These are phyloP conservation scores for Eimeria tenella DNA, from an alignment of 169 alveolate species.

Conservation along the genomic window DNA sequence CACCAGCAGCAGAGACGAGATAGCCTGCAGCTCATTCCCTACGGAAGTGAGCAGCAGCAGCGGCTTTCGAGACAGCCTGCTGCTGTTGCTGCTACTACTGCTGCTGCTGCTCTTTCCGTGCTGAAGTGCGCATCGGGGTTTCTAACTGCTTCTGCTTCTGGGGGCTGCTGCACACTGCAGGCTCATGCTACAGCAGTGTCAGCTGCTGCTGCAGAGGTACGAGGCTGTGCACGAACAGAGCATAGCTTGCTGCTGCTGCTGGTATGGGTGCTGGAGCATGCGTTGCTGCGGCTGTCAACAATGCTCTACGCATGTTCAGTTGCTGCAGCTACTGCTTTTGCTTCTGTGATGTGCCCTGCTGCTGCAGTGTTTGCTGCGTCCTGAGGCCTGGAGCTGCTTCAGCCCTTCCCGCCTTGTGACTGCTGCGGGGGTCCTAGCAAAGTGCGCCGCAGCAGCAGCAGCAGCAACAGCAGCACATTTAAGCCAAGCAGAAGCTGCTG, in stretches of 20 bases:
- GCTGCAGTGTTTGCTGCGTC: background rate
- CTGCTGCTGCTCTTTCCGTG: background rate
- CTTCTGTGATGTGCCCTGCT: slow-evolving; percentile 30
- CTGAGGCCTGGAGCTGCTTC: background rate
- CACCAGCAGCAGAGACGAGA: slow-evolving; percentile 3
- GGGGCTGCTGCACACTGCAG: background rate
- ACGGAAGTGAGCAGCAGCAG: slow-evolving; percentile 20
- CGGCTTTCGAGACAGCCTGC: slow-evolving; percentile 11
- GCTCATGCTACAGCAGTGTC: background rate
- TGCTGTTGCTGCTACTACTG: background rate
- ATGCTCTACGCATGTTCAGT: background rate
- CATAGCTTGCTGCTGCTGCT: slow-evolving; percentile 23
- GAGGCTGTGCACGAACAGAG: background rate
- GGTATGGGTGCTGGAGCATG: background rate
- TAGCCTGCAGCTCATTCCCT: background rate
- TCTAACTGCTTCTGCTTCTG: background rate
- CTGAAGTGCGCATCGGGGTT: slow-evolving; percentile 12
- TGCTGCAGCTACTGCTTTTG: slow-evolving; percentile 21
- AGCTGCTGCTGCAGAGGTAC: slow-evolving; percentile 52
- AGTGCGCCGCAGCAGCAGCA: slow-evolving; percentile 31
- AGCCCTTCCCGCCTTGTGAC: slow-evolving; percentile 12
- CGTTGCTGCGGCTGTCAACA: no score
- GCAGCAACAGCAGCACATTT: background rate
- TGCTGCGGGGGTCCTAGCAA: slow-evolving; percentile 26
- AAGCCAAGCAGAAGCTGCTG: background rate